phyloP scores from a whole-genome alignment of 2,329 filamentous ascomycete species.

The Elsinoe perseae region DNA sequence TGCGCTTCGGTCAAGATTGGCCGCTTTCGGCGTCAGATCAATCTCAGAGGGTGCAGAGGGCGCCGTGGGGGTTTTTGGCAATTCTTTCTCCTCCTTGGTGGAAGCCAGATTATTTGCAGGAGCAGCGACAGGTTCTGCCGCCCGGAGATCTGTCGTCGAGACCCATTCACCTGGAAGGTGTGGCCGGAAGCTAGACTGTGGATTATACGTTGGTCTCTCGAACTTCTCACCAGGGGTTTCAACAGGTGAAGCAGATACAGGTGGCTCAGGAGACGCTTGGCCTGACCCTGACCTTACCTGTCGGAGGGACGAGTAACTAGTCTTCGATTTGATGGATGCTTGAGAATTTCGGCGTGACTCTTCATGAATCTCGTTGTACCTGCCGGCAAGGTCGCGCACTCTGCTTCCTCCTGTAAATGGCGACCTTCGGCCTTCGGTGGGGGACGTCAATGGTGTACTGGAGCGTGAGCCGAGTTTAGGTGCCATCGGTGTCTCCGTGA shows the following conservation, averaged over 20 bases:
- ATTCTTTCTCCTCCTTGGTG: not conserved
- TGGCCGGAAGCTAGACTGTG: slow-evolving; percentile 41
- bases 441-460: slow-evolving; percentile 21
- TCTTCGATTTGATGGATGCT: slow-evolving; percentile 36
- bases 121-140: not conserved
- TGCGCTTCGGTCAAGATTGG: slow-evolving; percentile 23
- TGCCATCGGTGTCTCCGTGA: not conserved
- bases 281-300: slow-evolving; percentile 21
- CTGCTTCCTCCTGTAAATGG: slow-evolving; percentile 38
- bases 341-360: slow-evolving; percentile 41
- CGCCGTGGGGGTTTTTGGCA: slow-evolving; percentile 1
- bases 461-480: not conserved
- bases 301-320: slow-evolving; percentile 35
- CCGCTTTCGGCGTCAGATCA: slow-evolving; percentile 30
- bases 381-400: slow-evolving; percentile 45
- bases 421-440: slow-evolving; percentile 27
- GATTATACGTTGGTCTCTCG: slow-evolving; percentile 16
- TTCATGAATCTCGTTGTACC: slow-evolving; percentile 39
- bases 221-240: not conserved
- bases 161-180: slow-evolving; percentile 48
- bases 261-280: slow-evolving; percentile 1
- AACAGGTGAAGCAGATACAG: slow-evolving; percentile 10
- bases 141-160: slow-evolving; percentile 27
- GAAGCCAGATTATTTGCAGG: not conserved
- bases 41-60: slow-evolving; percentile 20